These are phyloP conservation scores for Scopulariopsis brevicaulis DNA, from an alignment of 2,329 filamentous ascomycete genomes.

Conservation along the genomic window DNA sequence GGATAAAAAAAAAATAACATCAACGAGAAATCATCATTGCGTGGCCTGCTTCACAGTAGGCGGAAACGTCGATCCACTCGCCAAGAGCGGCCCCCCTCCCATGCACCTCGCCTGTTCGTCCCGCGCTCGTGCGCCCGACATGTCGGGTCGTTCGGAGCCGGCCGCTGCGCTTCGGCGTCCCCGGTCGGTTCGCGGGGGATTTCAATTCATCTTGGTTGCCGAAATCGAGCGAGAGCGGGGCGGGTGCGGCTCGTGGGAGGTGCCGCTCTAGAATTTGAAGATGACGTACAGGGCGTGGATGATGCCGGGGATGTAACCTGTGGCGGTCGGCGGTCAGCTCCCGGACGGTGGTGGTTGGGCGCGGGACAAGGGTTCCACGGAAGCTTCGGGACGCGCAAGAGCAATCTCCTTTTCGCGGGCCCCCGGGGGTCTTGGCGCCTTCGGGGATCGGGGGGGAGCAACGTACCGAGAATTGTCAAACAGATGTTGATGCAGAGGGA, in stretches of 20 bases:
- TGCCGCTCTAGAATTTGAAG: constrained; percentile 63
- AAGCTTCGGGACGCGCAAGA: not conserved
- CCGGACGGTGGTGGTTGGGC: not conserved
- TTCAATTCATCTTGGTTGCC: too few species aligned
- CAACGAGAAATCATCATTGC: not conserved
- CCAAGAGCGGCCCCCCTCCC: not conserved
- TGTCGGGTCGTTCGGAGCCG: not conserved
- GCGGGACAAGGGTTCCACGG: not conserved
- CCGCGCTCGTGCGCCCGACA: not conserved
- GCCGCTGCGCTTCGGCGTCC: too few species aligned
- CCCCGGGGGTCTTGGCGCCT: not conserved
- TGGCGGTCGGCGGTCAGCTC: constrained; percentile 1
- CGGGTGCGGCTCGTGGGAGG: not conserved
- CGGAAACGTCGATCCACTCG: not conserved
- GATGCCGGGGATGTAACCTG: constrained; percentile 63
- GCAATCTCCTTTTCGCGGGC: too few species aligned
- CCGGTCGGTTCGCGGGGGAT: not conserved
- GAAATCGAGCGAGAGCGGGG: not conserved
- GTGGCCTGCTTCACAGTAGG: not conserved
- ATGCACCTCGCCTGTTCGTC: not conserved
- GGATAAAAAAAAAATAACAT: not conserved
- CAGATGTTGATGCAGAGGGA: constrained; percentile 90
- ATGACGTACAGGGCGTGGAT: constrained; percentile 94
- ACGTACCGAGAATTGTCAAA: constrained; percentile 59
- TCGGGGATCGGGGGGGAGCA: not conserved